Conservation (phyloP, 2,329 filamentous ascomycete species). For the Geoglossum cookeanum region DNA sequence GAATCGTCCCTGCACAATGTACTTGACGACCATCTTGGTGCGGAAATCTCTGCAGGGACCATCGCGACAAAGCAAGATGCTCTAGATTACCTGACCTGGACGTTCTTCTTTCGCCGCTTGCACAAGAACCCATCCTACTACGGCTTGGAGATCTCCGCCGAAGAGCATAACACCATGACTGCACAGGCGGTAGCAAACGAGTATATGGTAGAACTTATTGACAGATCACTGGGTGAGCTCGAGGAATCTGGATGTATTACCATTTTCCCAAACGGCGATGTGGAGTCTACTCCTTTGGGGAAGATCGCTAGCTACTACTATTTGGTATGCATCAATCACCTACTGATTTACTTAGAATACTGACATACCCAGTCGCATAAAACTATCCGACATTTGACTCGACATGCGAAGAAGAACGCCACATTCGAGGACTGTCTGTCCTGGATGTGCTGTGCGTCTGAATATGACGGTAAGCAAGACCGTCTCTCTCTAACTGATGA, state of each 20-base stretch:
- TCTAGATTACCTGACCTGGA: slow-evolving; percentile 95
- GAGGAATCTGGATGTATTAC: slow-evolving; percentile 69
- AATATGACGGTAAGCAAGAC: slow-evolving; percentile 49
- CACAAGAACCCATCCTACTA: slow-evolving; percentile 99
- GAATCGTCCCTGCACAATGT: slow-evolving; percentile 94
- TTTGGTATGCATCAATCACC: slow-evolving; percentile 23
- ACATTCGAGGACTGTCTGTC: slow-evolving; percentile 65
- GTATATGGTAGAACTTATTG: slow-evolving; percentile 86
- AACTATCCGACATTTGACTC: slow-evolving; percentile 71
- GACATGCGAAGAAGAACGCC: slow-evolving; percentile 54
- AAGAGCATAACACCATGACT: slow-evolving; percentile 73
- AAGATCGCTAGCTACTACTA: slow-evolving; percentile 99
- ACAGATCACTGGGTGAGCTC: slow-evolving; percentile 65
- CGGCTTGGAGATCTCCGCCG: slow-evolving; percentile 77
- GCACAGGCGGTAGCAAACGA: slow-evolving; percentile 81
- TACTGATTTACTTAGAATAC: neutral
- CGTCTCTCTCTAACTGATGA: neutral
- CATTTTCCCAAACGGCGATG: slow-evolving; percentile 68
- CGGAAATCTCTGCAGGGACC: slow-evolving; percentile 84
- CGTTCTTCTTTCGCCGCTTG: slow-evolving; percentile 91
- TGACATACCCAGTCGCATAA: slow-evolving; percentile 45
- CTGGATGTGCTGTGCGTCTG: slow-evolving; percentile 85
- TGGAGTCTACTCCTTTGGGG: slow-evolving; percentile 76
- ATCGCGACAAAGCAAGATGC: slow-evolving; percentile 92
- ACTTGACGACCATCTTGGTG: slow-evolving; percentile 87